These are phyloP conservation scores for Cercophora sp. DNA, from an alignment of 495 filamentous ascomycete species.

Conservation along the genomic window DNA sequence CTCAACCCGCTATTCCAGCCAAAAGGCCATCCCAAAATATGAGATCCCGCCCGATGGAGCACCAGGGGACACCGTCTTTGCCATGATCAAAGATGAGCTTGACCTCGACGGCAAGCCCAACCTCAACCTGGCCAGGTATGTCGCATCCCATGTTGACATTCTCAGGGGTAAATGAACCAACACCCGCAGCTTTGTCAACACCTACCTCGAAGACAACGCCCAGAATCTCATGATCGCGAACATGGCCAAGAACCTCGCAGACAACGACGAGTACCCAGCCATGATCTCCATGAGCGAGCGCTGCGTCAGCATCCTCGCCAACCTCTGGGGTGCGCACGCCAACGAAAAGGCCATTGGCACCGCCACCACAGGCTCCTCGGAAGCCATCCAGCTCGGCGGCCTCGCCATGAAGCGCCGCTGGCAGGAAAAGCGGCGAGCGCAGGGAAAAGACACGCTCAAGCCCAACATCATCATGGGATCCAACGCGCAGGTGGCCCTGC, in stretches of 20 bases:
- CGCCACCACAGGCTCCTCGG: constrained; percentile 68
- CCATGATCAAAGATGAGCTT: constrained; percentile 69
- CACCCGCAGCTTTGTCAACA: constrained; percentile 70
- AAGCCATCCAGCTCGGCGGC: constrained; percentile 72
- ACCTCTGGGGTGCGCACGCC: constrained; percentile 65
- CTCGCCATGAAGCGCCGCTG: constrained; percentile 75
- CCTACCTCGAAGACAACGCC: constrained; percentile 67
- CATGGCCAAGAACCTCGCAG: constrained; percentile 62
- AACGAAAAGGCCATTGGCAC: constrained; percentile 66
- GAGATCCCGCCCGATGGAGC: constrained; percentile 58
- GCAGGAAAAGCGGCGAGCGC: constrained; percentile 60
- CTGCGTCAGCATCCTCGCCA: constrained; percentile 65
- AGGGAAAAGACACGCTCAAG: constrained; percentile 57
- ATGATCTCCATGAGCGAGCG: constrained; percentile 69
- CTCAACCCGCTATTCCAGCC: constrained; percentile 57
- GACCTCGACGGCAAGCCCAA: constrained; percentile 72
- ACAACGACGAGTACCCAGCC: constrained; percentile 73
- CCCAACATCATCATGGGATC: constrained; percentile 78
- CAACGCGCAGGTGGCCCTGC: constrained; percentile 72
- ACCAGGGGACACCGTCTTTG: constrained; percentile 59
- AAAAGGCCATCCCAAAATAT: constrained; percentile 64
- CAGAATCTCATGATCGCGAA: constrained; percentile 65
- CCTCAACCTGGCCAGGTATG: constrained; percentile 65
- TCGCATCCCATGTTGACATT: no score
- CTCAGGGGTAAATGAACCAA: no score